Evolutionary conservation across 352 stramenopile genomes (phyloP), one percentile per base, ranked within the genome.

Genomic region (Elongisporangium undulatum): DNA sequence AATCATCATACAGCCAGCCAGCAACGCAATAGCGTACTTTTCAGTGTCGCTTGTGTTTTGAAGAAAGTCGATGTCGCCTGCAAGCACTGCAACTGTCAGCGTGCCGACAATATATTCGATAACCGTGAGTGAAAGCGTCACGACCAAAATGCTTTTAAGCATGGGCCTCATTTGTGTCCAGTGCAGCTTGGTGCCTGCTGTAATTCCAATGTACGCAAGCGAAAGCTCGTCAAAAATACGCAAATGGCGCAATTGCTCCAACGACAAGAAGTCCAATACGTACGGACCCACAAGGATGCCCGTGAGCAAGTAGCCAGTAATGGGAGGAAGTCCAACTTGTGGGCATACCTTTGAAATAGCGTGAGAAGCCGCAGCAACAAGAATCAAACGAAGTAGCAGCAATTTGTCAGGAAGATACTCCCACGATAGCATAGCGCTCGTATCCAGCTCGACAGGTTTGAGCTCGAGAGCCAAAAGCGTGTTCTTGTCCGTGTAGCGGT

Each of bases 1-100:
- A 59, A 87, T 84, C 80, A 88, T 87, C 75, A 90, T 86, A 54
- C 76, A 86, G 0, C 80, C 80, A 8, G 78, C 77, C 7, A 90
- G 66, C 49, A 88, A 53, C 2, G 80, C 77, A 51, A 90, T 88
- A 10, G 80, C 77, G 38, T 79, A 82, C 49, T 75, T 79, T 59
- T 89, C 77, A 10, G 69, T 81, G 51, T 76, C 72, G 2, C 66
- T 82, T 21, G 77, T 89, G 51, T 79, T 67, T 51, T 87, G 73
- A 23, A 89, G 38, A 51, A 89, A 89, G 48, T 85, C 77, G 22
- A 89, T 79, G 59, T 80, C 82, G 4, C 75, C 72, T 0, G 75
- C 73, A 4, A 89, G 63, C 24, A 85, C 77, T 1, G 74, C 77
- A 59, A 89, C 83, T 12, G 77, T 86, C 6, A 85, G 53, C n/a